A percentile compares a stretch with the other conserved stretches of the same genome.
These are phyloP conservation scores for Viridothelium virens DNA, from an alignment of 495 filamentous ascomycete species.

Conservation along the genomic window DNA sequence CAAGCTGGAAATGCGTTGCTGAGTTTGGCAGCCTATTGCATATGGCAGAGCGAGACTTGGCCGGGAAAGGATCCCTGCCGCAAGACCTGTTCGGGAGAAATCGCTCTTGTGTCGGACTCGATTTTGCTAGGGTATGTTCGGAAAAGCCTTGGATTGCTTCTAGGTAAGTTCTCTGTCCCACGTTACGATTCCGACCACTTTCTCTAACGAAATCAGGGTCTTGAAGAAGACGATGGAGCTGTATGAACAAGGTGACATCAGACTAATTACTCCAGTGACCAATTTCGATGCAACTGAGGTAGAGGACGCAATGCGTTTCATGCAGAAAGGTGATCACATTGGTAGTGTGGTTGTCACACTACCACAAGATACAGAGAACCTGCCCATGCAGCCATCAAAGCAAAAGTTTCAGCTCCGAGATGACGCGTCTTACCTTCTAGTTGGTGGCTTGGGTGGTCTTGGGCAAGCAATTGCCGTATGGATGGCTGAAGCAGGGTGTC, in stretches of 20 bases:
- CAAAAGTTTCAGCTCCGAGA: conserved; percentile 1
- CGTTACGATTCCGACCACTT: not conserved
- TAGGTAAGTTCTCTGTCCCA: not conserved
- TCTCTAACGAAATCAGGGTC: not conserved
- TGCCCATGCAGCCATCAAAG: not conserved
- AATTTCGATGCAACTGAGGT: conserved; percentile 33
- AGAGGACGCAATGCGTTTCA: conserved; percentile 46
- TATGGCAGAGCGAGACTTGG: conserved; percentile 35
- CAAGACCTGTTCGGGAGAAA: conserved; percentile 17
- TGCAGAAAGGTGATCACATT: conserved; percentile 49
- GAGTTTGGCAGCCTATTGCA: conserved; percentile 43
- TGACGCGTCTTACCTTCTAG: conserved; percentile 39
- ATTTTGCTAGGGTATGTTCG: not conserved
- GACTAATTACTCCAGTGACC: not conserved
- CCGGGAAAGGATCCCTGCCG: not conserved
- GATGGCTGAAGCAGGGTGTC: conserved; percentile 5
- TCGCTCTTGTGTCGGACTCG: not conserved
- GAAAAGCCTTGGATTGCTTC: not conserved
- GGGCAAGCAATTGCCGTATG: conserved; percentile 21
- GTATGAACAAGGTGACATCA: conserved; percentile 11
- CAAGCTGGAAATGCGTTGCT: conserved; percentile 17
- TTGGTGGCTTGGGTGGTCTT: conserved; percentile 43
- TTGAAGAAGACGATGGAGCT: conserved; percentile 4
- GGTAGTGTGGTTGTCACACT: conserved; percentile 51
- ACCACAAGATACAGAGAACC: not conserved